phyloP scores from a whole-genome alignment of 768 basidiomycete genomes.

The Atractiella rhizophila region DNA sequence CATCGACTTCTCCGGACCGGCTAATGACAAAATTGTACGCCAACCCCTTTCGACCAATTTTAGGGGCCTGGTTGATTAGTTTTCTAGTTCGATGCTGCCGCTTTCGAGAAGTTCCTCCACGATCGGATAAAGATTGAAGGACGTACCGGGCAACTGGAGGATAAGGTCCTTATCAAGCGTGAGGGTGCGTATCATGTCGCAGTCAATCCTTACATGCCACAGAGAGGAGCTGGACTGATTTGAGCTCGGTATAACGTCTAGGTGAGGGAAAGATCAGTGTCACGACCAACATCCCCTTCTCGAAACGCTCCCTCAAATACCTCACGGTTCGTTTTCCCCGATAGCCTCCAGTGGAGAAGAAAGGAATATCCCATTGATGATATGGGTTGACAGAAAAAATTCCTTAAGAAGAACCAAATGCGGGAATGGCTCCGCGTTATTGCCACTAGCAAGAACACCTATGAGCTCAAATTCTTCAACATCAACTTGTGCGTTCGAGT shows the following conservation, averaged over 20 bases:
- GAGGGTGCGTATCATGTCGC: slow-evolving; percentile 37
- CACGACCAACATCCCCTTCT: slow-evolving; percentile 64
- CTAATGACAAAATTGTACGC: slow-evolving; percentile 26
- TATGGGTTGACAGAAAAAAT: slow-evolving; percentile 3
- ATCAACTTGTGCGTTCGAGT: slow-evolving; percentile 18
- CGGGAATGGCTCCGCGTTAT: slow-evolving; percentile 97
- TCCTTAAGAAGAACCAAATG: slow-evolving; percentile 87
- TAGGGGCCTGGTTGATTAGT: too few relatives aligned
- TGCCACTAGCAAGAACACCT: slow-evolving; percentile 73
- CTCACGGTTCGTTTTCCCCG: slow-evolving; percentile 30
- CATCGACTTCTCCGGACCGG: slow-evolving; percentile 66
- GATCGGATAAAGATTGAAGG: slow-evolving; percentile 84
- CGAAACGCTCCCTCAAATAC: slow-evolving; percentile 74
- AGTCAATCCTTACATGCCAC: not conserved
- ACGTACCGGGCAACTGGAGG: slow-evolving; percentile 74
- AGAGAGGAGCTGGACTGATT: not conserved
- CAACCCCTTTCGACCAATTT: not conserved
- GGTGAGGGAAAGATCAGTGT: slow-evolving; percentile 62
- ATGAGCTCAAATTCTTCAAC: slow-evolving; percentile 67
- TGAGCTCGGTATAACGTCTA: slow-evolving; percentile 17
- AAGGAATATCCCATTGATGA: not conserved
- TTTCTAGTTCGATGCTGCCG: slow-evolving; percentile 15
- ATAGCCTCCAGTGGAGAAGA: not conserved
- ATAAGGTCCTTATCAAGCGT: slow-evolving; percentile 58
- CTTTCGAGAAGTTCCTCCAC: slow-evolving; percentile 34